Base-by-base conservation (phyloP, 2,329 filamentous ascomycete species). In the Colletotrichum sp. region DNA sequence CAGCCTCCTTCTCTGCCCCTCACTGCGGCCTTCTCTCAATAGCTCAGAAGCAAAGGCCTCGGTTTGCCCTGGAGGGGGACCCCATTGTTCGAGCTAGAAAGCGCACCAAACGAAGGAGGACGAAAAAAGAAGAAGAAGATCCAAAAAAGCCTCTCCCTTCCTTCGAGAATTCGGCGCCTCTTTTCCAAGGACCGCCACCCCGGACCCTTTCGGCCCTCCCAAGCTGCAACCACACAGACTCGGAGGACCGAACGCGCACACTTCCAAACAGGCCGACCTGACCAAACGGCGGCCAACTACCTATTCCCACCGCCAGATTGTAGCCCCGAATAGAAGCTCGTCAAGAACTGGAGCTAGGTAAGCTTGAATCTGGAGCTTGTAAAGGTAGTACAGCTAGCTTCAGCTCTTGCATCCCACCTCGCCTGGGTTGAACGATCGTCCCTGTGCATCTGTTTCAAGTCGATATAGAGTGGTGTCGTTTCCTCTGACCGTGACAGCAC, bases 391-490 rank as follows among this genome's bases (percentile, higher is more conserved):
- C 9, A 48, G 43, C n/a, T 21, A 74, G 67, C 57, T 64, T 30
- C 71, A 7, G 67, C 39, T 60, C 12, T 61, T 61, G 18, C 59
- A n/a, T 72, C 64, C 16, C 64, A 59, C 65, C 57, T 63, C 52
- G 30, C 21, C 26, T 18, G 30, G 21, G 24, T 61, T 52, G 18
- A 63, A 48, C 57, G 55, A 70, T 70, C 67, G 57, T 9, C 30
- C 9, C 74, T 71, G 74, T 74, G 74, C 74, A 60, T 74, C 28
- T 63, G 73, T 75, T 75, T 73, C 73, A 75, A 63, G 63, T 63
- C 52, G 72, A 48, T 7, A 57, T 26, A 61, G 9, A 30, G 55
- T 61, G 59, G 55, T 63, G 36, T 67, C 64, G 68, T 63, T 67
- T 32, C 70, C 24, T 73, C 32, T 68, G 24, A 24, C 48, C 72